phyloP scores from a whole-genome alignment of 139 green algal genomes.

The Deuterostichococcus epilithicus region DNA sequence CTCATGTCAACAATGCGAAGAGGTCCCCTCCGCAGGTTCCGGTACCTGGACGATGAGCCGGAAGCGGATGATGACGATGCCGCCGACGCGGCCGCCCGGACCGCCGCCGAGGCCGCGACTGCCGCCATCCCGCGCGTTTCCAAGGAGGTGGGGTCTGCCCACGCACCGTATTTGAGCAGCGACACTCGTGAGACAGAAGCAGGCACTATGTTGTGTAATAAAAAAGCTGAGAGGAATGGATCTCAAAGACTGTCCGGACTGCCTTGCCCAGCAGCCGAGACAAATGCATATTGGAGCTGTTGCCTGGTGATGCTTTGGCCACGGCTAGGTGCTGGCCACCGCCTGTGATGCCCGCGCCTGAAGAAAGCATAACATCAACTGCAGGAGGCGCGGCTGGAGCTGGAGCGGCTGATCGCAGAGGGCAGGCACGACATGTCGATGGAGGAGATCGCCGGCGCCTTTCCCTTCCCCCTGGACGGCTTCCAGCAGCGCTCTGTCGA shows the following conservation, averaged over 20 bases:
- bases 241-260: no score
- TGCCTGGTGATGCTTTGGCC: no score
- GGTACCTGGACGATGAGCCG: not conserved
- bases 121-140: not conserved
- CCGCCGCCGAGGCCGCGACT: not conserved
- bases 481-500: slow-evolving; percentile 67
- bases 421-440: slow-evolving; percentile 19
- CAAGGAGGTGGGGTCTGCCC: not conserved
- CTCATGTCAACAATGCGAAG: no score
- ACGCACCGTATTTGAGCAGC: no score
- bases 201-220: no score
- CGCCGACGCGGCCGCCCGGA: not conserved
- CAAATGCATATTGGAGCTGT: no score
- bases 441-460: slow-evolving; percentile 25
- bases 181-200: no score
- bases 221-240: no score
- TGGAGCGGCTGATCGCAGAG: slow-evolving; percentile 52
- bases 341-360: not conserved
- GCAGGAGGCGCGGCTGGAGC: slow-evolving; percentile 24
- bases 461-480: slow-evolving; percentile 67
- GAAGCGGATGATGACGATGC: slow-evolving; percentile 10
- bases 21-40: no score
- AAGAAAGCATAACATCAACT: no score
- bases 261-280: no score
- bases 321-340: no score